Conservation (phyloP, 441 rosid species). For the Kokia cookei region DNA sequence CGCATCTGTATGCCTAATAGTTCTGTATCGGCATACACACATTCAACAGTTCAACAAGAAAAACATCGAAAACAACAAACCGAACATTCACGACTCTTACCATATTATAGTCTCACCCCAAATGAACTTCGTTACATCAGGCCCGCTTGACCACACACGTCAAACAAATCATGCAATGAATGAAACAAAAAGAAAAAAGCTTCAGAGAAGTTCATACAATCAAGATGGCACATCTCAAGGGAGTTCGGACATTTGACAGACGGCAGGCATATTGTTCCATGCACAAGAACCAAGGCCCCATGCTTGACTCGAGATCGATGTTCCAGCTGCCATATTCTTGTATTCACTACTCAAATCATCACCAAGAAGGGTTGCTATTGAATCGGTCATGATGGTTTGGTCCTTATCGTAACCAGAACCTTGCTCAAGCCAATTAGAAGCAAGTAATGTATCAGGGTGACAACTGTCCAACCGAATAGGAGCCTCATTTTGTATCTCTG, state of each 20-base stretch:
- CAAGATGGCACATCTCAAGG: conserved; percentile 34
- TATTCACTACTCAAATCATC: conserved; percentile 62
- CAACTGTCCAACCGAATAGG: conserved; percentile 26
- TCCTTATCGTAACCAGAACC: conserved; percentile 48
- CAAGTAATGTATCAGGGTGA: conserved; percentile 61
- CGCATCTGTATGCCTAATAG: conserved; percentile 13
- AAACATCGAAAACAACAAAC: conserved; percentile 21
- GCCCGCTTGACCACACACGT: conserved; percentile 13
- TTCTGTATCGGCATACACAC: conserved; percentile 15
- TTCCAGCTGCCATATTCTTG: conserved; percentile 47
- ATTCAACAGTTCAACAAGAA: conserved; percentile 14
- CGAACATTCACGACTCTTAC: conserved; percentile 12
- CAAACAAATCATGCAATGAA: conserved; percentile 21
- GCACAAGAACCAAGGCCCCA: conserved; percentile 62
- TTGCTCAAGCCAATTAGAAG: conserved; percentile 71
- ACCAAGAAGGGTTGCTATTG: conserved; percentile 62
- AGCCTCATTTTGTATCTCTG: conserved; percentile 38
- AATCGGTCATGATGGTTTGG: conserved; percentile 44
- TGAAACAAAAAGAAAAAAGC: conserved; percentile 9
- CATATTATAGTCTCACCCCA: conserved; percentile 17
- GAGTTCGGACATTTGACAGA: conserved; percentile 70
- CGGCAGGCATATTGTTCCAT: conserved; percentile 87
- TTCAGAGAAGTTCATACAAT: conserved; percentile 13
- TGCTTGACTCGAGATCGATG: conserved; percentile 46
- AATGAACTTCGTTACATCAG: conserved; percentile 14